Evolutionary conservation across 176 grass and related monocot genomes (phyloP).

Genomic region (Alloteropsis semialata): DNA sequence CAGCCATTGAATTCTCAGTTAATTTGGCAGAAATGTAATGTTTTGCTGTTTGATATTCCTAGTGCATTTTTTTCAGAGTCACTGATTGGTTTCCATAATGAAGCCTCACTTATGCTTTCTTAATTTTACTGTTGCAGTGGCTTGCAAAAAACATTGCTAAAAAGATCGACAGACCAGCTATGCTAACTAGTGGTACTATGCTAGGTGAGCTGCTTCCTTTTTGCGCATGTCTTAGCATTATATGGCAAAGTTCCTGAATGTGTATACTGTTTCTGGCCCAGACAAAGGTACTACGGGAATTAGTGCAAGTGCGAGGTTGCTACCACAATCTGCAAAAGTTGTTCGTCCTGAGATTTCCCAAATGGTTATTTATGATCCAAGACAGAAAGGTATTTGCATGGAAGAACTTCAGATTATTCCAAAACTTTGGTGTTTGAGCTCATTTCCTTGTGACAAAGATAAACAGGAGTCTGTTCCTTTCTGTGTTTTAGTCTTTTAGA

Average conservation of each 20-base stretch:
- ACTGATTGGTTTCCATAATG: constrained; percentile 9
- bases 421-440: not conserved
- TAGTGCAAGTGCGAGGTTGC: constrained; percentile 38
- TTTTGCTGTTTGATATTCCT: constrained; percentile 20
- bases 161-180: constrained; percentile 53
- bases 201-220: constrained; percentile 43
- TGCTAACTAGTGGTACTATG: constrained; percentile 32
- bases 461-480: not conserved
- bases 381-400: constrained; percentile 73
- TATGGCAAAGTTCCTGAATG: constrained; percentile 20
- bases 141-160: constrained; percentile 74
- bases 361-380: constrained; percentile 94
- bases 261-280: constrained; percentile 23
- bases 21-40: constrained; percentile 4
- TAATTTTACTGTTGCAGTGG: constrained; percentile 51
- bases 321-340: constrained; percentile 52
- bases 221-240: constrained; percentile 7
- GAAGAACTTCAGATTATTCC: not conserved
- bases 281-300: constrained; percentile 44
- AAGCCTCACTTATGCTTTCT: constrained; percentile 12
- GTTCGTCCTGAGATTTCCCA: constrained; percentile 79
- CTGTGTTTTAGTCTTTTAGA: not conserved
- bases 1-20: not conserved
- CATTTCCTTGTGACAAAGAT: not conserved
- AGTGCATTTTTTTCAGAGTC: not conserved